Conservation (phyloP, 2,329 filamentous ascomycete species). For the Fusarium continuum region DNA sequence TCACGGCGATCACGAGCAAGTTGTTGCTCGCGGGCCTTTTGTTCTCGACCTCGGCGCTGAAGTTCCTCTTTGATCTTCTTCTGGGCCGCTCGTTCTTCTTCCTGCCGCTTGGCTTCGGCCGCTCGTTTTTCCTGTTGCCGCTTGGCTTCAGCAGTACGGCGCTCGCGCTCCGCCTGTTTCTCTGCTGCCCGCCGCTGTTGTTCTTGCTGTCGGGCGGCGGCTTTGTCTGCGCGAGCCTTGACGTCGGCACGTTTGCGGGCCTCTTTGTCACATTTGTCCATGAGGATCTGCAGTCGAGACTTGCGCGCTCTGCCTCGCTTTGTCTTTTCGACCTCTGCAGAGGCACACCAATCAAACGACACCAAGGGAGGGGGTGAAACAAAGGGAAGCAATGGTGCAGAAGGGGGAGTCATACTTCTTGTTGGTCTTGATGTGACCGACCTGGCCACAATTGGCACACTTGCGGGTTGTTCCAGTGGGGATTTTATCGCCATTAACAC, state of each 20-base stretch:
- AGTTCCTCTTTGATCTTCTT: slow-evolving; percentile 32
- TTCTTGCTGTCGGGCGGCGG: slow-evolving; percentile 10
- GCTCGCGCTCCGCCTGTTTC: slow-evolving; percentile 30
- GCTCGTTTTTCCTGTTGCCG: slow-evolving; percentile 18
- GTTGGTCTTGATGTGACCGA: slow-evolving; percentile 98
- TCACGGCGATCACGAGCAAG: slow-evolving; percentile 18
- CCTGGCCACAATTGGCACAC: slow-evolving; percentile 96
- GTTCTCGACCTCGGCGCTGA: slow-evolving; percentile 25
- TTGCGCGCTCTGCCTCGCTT: slow-evolving; percentile 32
- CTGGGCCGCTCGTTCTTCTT: slow-evolving; percentile 24
- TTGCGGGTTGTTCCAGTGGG: slow-evolving; percentile 81
- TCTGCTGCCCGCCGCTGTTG: slow-evolving; percentile 20
- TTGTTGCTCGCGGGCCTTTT: slow-evolving; percentile 22
- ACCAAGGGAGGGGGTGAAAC: slow-evolving; percentile 42
- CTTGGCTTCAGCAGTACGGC: slow-evolving; percentile 23
- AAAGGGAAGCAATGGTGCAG: slow-evolving; percentile 10
- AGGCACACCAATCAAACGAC: slow-evolving; percentile 49
- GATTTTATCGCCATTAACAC: slow-evolving; percentile 59
- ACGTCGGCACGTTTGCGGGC: slow-evolving; percentile 5
- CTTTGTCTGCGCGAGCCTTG: slow-evolving; percentile 30
- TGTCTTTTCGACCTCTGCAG: slow-evolving; percentile 22
- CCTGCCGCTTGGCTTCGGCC: slow-evolving; percentile 21
- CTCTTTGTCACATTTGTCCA: slow-evolving; percentile 40
- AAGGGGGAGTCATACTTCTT: slow-evolving; percentile 77
- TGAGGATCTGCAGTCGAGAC: slow-evolving; percentile 26